Base-by-base conservation (phyloP, 2,329 filamentous ascomycete species). In the Epichloe typhina region DNA sequence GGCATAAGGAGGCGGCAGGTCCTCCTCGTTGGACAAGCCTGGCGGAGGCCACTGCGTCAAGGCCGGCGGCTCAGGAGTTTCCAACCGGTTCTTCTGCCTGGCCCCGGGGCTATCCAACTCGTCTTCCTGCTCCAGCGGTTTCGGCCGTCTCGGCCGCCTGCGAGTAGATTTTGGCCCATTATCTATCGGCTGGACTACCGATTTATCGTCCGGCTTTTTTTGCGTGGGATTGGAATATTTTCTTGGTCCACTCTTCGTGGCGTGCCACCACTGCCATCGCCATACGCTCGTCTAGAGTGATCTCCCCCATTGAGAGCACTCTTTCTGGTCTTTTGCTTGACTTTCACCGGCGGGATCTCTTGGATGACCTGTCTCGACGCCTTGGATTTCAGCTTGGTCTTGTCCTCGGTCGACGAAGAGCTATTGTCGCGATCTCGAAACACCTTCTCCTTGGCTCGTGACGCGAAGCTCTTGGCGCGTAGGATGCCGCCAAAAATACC, bases 11-110 rank as follows among this genome's bases (percentile, higher is more conserved):
- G 76, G 72, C 1, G 72, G 66, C 8, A 83, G 68, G 53, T 77
- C 72, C 38, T 76, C 74, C 23, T 71, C 62, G 42, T 61, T 66
- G 11, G 69, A 66, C 46, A 80, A 63, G 47, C 73, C 75, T 11
- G 67, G 64, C 0, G 80, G 80, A 17, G 80, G 80, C 80, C 80
- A 83, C 58, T 72, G 66, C 2, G 46, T 51, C 44, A 53, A 46
- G 26, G 31, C 21, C 31, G 49, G 50, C 35, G 46, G 50, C 33
- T 44, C 31, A 11, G 33, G 47, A 11, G 42, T 46, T 19, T 36
- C 36, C 13, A 35, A 23, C 33, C 11, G 19, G 15, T 41, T 40
- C 46, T 46, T 47, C 17, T 50, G 42, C 37, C 39, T 13, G 17
- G 31, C 33, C 33, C 35, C 43, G 21, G 37, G 35, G 12, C 46